Evolutionary conservation across 495 filamentous ascomycete species (phyloP), one percentile per base, ranked within the genome.

Genomic region (Xylaria scruposa): DNA sequence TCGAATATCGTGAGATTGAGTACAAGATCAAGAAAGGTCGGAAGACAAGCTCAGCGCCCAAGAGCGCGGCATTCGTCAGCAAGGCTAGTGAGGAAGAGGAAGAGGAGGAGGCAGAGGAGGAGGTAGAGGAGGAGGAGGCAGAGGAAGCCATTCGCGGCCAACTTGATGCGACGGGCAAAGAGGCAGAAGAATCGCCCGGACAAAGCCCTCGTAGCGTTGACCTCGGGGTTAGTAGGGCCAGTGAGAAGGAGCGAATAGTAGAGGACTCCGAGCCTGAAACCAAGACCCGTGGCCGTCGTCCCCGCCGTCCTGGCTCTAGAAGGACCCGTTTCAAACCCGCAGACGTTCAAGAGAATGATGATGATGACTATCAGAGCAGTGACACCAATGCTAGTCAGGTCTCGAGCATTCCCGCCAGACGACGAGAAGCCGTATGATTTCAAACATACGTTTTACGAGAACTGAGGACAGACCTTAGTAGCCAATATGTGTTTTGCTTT

Each of bases 381-480:
- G 73, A 79, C 58, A 79, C 78, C 17, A 79, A 78, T 61, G 78
- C 76, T 24, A 79, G 76, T 33, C 70, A 74, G 33, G 78, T 72
- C 9, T 64, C 70, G 26, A 79, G 76, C 64, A 79, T 79, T 19
- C 77, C 76, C 21, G 76, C 77, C 15, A 66, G 46, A 29, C 31
- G 7, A 38, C 10, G 7, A 47, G 46, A n/a, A 19, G 4, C 15
- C 36, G 19, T 8, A 15, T 51, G 17, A 3, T 40, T 31, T 51
- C 15, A 15, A 3, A 38, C n/a, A 47, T 31, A 54, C 42, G 26
- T 38, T n/a, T 44, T 8, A n/a, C 31, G 7, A 40, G 24, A 21
- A 51, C 31, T n/a, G 58, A 36, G 21, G 26, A 12, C 8, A 13
- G 21, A n/a, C 5, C 42, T 33, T 5, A 24, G 24, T 31, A 4